Percentiles rank a stretch among this genome's conserved stretches.
These are phyloP conservation scores for Heracleum sosnowskyi DNA, from an alignment of 129 eudicot genomes.

Conservation along the genomic window DNA sequence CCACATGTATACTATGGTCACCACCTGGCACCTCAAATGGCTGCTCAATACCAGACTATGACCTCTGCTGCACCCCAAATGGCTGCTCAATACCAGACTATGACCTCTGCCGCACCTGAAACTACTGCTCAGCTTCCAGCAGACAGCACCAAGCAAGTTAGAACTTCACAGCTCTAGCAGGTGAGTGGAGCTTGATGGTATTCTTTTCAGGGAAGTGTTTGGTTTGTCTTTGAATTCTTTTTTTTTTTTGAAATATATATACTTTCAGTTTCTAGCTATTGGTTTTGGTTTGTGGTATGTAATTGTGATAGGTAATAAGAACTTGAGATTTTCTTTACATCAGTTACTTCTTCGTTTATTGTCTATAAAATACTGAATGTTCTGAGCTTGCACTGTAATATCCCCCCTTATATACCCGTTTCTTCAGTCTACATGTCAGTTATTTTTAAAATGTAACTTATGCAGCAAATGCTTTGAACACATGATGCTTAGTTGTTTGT, in stretches of 20 bases:
- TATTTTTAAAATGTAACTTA: neutral
- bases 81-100: conserved; percentile 72
- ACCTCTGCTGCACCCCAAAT: conserved; percentile 50
- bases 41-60: conserved; percentile 76
- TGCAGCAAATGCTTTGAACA: neutral
- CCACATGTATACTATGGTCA: conserved; percentile 66
- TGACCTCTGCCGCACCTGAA: conserved; percentile 47
- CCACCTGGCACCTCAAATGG: conserved; percentile 50
- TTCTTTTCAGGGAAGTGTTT: conserved; percentile 52
- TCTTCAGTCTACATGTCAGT: conserved; percentile 14
- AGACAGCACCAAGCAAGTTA: conserved; percentile 52
- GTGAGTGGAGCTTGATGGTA: conserved; percentile 14
- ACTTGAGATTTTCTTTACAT: conserved; percentile 8
- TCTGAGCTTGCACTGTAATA: conserved; percentile 32
- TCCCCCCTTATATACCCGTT: conserved; percentile 8
- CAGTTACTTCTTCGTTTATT: conserved; percentile 14
- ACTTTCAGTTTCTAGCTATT: conserved; percentile 19
- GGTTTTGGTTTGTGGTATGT: conserved; percentile 45
- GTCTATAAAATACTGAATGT: conserved; percentile 17
- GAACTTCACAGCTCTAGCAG: conserved; percentile 24
- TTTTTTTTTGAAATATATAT: neutral
- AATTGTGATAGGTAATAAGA: conserved; percentile 62
- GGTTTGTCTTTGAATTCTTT: conserved; percentile 20
- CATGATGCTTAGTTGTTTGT: neutral
- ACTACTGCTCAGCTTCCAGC: conserved; percentile 46